phyloP scores from a whole-genome alignment of 495 filamentous ascomycete genomes.

The Neurospora sp. region DNA sequence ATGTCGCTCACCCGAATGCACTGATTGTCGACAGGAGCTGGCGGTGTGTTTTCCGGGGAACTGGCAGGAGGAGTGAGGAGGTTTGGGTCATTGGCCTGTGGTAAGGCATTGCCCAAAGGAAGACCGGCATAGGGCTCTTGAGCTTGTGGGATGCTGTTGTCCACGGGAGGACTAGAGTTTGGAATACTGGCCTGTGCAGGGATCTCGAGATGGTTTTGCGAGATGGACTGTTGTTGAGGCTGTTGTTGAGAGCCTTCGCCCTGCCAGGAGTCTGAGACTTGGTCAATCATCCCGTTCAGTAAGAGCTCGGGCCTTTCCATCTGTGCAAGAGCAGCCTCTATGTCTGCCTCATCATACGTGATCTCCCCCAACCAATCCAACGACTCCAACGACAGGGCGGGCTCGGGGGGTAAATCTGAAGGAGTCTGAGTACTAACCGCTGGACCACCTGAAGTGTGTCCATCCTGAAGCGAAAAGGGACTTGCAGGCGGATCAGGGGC shows the following conservation, averaged over 20 bases:
- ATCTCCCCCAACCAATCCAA: not conserved
- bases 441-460: constrained; percentile 21
- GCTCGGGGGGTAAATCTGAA: not conserved
- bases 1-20: not conserved
- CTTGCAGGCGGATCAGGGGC: constrained; percentile 18
- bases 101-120: not conserved
- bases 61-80: not conserved
- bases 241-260: not conserved
- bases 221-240: not conserved
- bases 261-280: not conserved
- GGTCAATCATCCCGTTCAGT: not conserved
- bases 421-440: constrained; percentile 20
- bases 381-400: not conserved
- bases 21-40: not conserved
- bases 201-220: not conserved
- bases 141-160: not conserved
- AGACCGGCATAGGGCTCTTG: not conserved
- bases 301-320: not conserved
- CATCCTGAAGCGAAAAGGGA: constrained; percentile 13
- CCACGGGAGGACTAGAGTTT: not conserved
- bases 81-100: not conserved
- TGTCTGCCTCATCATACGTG: not conserved
- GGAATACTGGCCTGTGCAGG: not conserved
- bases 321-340: not conserved
- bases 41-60: not conserved